A percentile compares a stretch with the other conserved stretches of the same genome.
These are phyloP conservation scores for Lentinula raphanica DNA, from an alignment of 768 basidiomycete species.

Conservation along the genomic window DNA sequence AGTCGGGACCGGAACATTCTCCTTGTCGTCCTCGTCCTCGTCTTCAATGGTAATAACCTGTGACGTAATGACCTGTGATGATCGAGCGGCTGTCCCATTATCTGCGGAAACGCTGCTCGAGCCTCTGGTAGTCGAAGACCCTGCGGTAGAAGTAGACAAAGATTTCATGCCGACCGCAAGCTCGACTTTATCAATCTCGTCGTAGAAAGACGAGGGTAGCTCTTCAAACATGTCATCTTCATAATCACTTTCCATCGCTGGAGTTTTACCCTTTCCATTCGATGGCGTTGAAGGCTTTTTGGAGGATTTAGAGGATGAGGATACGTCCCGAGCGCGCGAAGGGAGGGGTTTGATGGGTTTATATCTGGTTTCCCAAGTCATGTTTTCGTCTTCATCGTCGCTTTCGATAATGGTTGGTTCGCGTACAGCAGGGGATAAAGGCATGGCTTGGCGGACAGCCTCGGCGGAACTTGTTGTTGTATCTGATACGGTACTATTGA, in stretches of 20 bases:
- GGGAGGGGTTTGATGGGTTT: constrained; percentile 12
- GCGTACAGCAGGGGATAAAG: constrained; percentile 12
- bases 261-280: constrained; percentile 11
- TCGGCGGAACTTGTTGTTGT: not conserved
- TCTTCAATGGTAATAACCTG: constrained; percentile 38
- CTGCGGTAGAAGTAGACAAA: not conserved
- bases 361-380: constrained; percentile 6
- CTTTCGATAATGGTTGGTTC: constrained; percentile 21
- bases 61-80: constrained; percentile 32
- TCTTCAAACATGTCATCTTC: constrained; percentile 26
- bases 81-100: not conserved
- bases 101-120: constrained; percentile 9
- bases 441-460: constrained; percentile 1
- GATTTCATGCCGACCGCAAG: constrained; percentile 13
- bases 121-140: not conserved
- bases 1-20: constrained; percentile 51
- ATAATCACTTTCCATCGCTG: constrained; percentile 30
- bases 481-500: not conserved
- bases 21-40: constrained; percentile 56
- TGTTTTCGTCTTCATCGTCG: constrained; percentile 23
- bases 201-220: constrained; percentile 25
- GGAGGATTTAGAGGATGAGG: constrained; percentile 3
- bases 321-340: constrained; percentile 5
- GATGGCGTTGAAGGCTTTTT: constrained; percentile 13
- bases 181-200: constrained; percentile 32